Evolutionary conservation across 208 protist genomes (phyloP), one percentile per base, ranked within the genome.

Genomic region (Acanthamoeba castellanii): DNA sequence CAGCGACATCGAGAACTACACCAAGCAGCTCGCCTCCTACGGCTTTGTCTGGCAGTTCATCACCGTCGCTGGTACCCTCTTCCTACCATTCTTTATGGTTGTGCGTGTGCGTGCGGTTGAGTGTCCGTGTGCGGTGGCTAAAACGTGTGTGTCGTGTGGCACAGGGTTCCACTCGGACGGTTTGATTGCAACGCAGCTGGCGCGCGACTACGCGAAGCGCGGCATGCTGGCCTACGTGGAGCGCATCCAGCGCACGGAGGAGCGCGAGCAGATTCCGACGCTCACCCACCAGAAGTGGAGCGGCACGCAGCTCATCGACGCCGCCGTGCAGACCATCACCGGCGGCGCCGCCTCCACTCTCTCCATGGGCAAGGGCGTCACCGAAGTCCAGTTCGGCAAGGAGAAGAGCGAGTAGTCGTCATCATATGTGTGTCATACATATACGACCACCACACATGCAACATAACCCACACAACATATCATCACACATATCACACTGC

Each of bases 161-260:
- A 97, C 97, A 34, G 98, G 98, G 74, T 98, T 98, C 97, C 98
- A 98, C 92, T 64, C 94, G 11, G 93, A 98, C 64, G 94, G 97
- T 34, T 95, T 98, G 6, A 84, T 94, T 50, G 94, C 95, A 61
- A 96, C 98, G 96, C 89, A 95, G 52, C 97, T 98, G 72, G 96
- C 96, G 13, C 64, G 94, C 42, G 97, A 96, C 45, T 98, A 97
- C 93, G 64, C 70, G 4, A 32, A 97, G 76, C 94, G 95, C 30
- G 97, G 95, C n/a, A 98, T 98, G 98, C 68, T 97, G 42, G 98
- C 97, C 6, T 98, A 98, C 87, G 97, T 98, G 27, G 68, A 97
- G 93, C 88, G 89, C 50, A 97, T 98, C 74, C 98, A 98, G 96
- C 78, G 97, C 52, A 92, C 90, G 81, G 98, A 98, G 95, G 95